Evolutionary conservation across 2,329 filamentous ascomycete species (phyloP), one percentile per base, ranked within the genome.

Genomic region (Nigrospora osmanthi): DNA sequence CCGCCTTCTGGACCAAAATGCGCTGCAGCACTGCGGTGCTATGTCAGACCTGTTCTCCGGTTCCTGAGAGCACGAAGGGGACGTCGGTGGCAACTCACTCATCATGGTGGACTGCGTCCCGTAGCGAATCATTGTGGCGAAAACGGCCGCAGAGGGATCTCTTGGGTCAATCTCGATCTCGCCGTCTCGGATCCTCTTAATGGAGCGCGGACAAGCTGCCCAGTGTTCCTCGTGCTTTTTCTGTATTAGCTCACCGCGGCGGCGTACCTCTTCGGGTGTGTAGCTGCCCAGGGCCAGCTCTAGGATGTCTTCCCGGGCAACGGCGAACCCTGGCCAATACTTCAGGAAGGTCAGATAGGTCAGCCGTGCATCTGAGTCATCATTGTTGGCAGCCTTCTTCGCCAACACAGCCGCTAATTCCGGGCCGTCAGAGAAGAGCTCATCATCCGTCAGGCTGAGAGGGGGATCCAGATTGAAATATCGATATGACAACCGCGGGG

Each of bases 301-400:
- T 44, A 65, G 52, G 16, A 64, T 55, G n/a, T 64, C 62, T 49
- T 64, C 62, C n/a, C 62, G 54, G 5, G 42, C 44, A 0, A 51
- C 52, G 14, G 55, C 51, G 19, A 58, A 57, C 6, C 51, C 50
- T 15, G 56, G 37, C 53, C 57, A 61, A 2, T 48, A 47, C 15
- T 57, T 56, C 44, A 54, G 38, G 50, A 52, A 59, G 11, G 56
- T 60, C 2, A 50, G 50, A 7, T 56, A 50, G 16, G 50, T 47
- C 35, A 61, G 40, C 14, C 45, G 52, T 3, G 54, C 57, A 0
- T 45, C 42, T 28, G 57, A 57, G 36, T 54, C 63, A 2, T 61
- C 62, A 14, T 56, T 45, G 2, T 59, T 48, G 19, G 63, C 60
- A 33, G 65, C 45, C 3, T 48, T 42, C 7, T 13, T 45, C 4